A percentile compares a stretch with the other conserved stretches of the same genome.
Evolutionary conservation across 2,329 filamentous ascomycete genomes (phyloP).

Genomic region (Colletotrichum gigasporum): DNA sequence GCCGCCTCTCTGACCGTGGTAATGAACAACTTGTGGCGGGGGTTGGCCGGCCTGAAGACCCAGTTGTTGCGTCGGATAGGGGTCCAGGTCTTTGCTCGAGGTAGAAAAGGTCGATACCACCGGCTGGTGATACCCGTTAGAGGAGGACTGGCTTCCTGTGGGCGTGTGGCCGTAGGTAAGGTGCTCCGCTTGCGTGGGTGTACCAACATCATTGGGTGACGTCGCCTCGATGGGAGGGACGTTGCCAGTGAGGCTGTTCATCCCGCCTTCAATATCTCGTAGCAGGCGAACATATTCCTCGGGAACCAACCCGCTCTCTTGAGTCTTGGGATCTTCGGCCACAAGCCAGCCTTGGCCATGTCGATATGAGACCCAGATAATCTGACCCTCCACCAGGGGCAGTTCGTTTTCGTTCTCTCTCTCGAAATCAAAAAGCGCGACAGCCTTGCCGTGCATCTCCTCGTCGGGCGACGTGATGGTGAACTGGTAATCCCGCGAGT

Average conservation of each 20-base stretch:
- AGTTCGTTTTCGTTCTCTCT: conserved; percentile 97
- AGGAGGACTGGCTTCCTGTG: conserved; percentile 35
- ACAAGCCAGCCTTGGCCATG: conserved; percentile 98
- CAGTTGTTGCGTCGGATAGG: conserved; percentile 72
- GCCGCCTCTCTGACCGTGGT: conserved; percentile 73
- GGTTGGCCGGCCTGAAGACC: conserved; percentile 70
- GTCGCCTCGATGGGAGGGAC: conserved; percentile 62
- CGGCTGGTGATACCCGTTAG: conserved; percentile 75
- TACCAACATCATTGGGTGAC: conserved; percentile 65
- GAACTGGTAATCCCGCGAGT: conserved; percentile 92
- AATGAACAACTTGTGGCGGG: conserved; percentile 73
- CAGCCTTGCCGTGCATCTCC: conserved; percentile 96
- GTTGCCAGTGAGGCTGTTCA: conserved; percentile 76
- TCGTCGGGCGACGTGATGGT: conserved; percentile 95
- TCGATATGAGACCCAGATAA: conserved; percentile 95
- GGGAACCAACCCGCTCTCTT: conserved; percentile 92
- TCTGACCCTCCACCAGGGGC: conserved; percentile 90
- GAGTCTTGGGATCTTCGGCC: conserved; percentile 93
- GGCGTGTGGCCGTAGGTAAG: conserved; percentile 34
- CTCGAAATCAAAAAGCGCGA: conserved; percentile 94
- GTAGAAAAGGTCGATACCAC: conserved; percentile 76
- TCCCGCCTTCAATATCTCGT: conserved; percentile 91
- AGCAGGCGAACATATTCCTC: conserved; percentile 95
- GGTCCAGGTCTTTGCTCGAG: conserved; percentile 75
- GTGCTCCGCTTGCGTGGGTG: conserved; percentile 70